A percentile compares a stretch with the other conserved stretches of the same genome.
Conservation (phyloP, 345 rosid genomes). For the Microthlaspi erraticum region DNA sequence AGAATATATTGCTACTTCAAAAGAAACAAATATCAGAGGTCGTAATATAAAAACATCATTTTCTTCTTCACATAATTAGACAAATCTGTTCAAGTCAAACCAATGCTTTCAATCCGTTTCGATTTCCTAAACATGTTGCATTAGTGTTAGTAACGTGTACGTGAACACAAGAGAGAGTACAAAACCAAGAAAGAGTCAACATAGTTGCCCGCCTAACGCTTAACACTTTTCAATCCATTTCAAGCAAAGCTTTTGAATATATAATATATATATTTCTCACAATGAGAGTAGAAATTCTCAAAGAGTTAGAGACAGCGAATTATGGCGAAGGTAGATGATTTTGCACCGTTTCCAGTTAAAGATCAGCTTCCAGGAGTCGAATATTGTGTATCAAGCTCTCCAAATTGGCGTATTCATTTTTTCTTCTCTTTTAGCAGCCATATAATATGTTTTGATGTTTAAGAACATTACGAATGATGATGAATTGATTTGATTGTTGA, state of each 20-base stretch:
- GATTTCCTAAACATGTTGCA: conserved; percentile 3
- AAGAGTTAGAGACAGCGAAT: conserved; percentile 19
- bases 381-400: conserved; percentile 73
- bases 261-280: neutral
- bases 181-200: conserved; percentile 37
- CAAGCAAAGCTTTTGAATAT: conserved; percentile 20
- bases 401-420: conserved; percentile 68
- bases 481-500: too few relatives aligned
- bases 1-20: conserved; percentile 11
- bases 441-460: neutral
- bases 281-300: neutral
- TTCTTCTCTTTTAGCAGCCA: neutral
- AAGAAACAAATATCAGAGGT: neutral
- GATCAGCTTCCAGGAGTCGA: conserved; percentile 92
- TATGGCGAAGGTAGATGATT: conserved; percentile 69
- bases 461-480: neutral
- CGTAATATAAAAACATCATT: conserved; percentile 9
- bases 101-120: conserved; percentile 18
- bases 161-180: conserved; percentile 35
- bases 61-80: conserved; percentile 16
- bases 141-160: conserved; percentile 38
- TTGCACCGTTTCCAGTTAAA: conserved; percentile 75
- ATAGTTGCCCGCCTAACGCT: conserved; percentile 46
- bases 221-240: conserved; percentile 24
- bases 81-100: conserved; percentile 22